phyloP scores from a whole-genome alignment of 139 green algal species.

The Cymbomonas tetramitiformis region DNA sequence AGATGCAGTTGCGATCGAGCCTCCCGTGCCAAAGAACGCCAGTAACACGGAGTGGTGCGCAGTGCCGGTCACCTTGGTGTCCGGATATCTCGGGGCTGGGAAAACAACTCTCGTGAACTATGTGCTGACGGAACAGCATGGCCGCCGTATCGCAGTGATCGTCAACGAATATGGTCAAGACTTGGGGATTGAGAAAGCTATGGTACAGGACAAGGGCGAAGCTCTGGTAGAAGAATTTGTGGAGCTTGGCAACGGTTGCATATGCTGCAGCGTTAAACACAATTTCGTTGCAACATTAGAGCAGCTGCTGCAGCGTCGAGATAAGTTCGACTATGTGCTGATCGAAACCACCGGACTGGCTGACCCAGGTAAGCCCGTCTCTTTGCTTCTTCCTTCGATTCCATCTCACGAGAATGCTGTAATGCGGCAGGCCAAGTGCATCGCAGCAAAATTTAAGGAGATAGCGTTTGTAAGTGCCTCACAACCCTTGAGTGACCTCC shows the following conservation, averaged over 20 bases:
- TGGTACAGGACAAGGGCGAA: constrained; percentile 44
- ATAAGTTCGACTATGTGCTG: constrained; percentile 63
- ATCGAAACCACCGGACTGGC: constrained; percentile 82
- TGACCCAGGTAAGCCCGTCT: too few relatives aligned
- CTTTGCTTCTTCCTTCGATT: too few relatives aligned
- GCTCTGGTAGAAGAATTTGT: constrained; percentile 62
- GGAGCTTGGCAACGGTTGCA: constrained; percentile 89
- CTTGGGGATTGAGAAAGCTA: constrained; percentile 57
- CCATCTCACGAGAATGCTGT: too few relatives aligned
- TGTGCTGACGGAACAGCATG: constrained; percentile 65
- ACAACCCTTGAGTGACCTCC: too few relatives aligned
- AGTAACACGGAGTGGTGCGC: too few relatives aligned
- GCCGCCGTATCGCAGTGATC: constrained; percentile 68
- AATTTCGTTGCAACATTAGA: constrained; percentile 62
- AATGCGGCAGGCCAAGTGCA: too few relatives aligned
- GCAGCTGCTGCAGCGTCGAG: constrained; percentile 15
- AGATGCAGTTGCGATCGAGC: too few relatives aligned
- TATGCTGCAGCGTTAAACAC: constrained; percentile 89
- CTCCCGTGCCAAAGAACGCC: too few relatives aligned
- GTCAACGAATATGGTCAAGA: constrained; percentile 75
- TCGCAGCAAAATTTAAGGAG: too few relatives aligned
- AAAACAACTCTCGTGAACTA: constrained; percentile 83
- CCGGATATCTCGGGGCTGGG: constrained; percentile 37
- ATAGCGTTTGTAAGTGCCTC: too few relatives aligned
- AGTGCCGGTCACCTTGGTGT: constrained; percentile 15